A percentile compares a stretch with the other conserved stretches of the same genome.
phyloP scores from a whole-genome alignment of 495 filamentous ascomycete species.

The Penicillium desertorum region DNA sequence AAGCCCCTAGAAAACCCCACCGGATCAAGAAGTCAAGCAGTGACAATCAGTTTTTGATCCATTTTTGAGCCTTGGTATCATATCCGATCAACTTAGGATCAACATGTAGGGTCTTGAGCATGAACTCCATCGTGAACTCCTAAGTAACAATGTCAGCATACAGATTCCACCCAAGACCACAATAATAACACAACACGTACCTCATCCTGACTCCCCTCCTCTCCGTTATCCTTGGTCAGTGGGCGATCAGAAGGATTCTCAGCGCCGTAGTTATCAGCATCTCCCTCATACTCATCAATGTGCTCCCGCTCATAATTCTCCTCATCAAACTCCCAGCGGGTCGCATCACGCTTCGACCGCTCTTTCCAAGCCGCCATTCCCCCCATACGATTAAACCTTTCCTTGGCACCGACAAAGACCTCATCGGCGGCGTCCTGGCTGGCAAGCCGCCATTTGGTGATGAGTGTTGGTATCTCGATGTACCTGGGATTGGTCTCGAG shows the following conservation, averaged over 20 bases:
- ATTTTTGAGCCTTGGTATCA: constrained; percentile 53
- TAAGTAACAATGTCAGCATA: constrained; percentile 17
- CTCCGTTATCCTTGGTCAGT: constrained; percentile 19
- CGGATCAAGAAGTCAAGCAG: neutral
- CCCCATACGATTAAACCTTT: constrained; percentile 52
- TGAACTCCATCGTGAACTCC: constrained; percentile 71
- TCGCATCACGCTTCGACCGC: constrained; percentile 39
- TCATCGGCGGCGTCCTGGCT: constrained; percentile 54
- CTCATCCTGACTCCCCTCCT: constrained; percentile 37
- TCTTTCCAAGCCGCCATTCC: constrained; percentile 56
- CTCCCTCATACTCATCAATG: constrained; percentile 32
- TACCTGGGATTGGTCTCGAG: constrained; percentile 45
- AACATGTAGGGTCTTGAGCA: constrained; percentile 67
- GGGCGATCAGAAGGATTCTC: constrained; percentile 27
- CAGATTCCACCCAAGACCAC: neutral
- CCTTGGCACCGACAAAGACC: constrained; percentile 44
- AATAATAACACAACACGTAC: constrained; percentile 24
- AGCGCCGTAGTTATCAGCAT: constrained; percentile 18
- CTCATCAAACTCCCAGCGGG: constrained; percentile 34
- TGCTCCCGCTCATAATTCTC: constrained; percentile 21
- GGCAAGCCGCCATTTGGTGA: constrained; percentile 48
- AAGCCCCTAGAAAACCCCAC: neutral
- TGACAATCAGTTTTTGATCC: constrained; percentile 40
- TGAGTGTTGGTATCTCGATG: constrained; percentile 48
- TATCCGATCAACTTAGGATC: constrained; percentile 64